Conservation (phyloP, 2,329 filamentous ascomycete species). For the Arthrobotrys pseudoclavata region DNA sequence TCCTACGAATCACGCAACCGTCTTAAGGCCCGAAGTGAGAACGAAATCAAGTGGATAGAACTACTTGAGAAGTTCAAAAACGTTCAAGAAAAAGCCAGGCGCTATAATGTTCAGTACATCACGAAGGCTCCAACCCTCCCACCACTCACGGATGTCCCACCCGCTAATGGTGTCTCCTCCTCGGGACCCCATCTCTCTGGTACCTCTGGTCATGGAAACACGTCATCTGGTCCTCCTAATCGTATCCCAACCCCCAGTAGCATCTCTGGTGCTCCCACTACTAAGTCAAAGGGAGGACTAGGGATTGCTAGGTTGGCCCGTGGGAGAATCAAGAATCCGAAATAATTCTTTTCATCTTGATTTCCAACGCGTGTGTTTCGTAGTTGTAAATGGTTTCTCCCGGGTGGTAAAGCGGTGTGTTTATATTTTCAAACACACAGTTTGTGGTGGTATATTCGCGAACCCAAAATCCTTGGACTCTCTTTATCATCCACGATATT, state of each 20-base stretch:
- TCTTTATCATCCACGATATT: conserved; percentile 6
- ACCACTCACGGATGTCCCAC: conserved; percentile 43
- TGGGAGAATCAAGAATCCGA: conserved; percentile 48
- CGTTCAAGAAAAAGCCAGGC: conserved; percentile 87
- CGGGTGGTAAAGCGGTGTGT: too few species aligned
- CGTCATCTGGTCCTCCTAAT: conserved; percentile 40
- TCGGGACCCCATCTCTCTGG: conserved; percentile 21
- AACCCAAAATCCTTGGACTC: not conserved
- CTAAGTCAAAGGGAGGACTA: conserved; percentile 51
- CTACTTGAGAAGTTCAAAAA: conserved; percentile 93
- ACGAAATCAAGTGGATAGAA: conserved; percentile 89
- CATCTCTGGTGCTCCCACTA: conserved; percentile 30
- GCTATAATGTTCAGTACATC: conserved; percentile 66
- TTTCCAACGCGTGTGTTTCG: too few species aligned
- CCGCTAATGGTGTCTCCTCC: conserved; percentile 37
- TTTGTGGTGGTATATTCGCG: not conserved
- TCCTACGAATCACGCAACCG: conserved; percentile 79
- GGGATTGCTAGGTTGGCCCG: conserved; percentile 43
- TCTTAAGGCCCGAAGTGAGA: conserved; percentile 84
- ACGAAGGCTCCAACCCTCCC: conserved; percentile 52
- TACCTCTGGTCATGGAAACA: conserved; percentile 16
- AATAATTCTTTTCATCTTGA: conserved; percentile 16
- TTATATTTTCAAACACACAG: too few species aligned
- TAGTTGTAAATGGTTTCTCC: too few species aligned
- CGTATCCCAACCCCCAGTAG: conserved; percentile 58